Base-by-base conservation (phyloP, 2,329 filamentous ascomycete genomes). In the Lachnellula occidentalis region DNA sequence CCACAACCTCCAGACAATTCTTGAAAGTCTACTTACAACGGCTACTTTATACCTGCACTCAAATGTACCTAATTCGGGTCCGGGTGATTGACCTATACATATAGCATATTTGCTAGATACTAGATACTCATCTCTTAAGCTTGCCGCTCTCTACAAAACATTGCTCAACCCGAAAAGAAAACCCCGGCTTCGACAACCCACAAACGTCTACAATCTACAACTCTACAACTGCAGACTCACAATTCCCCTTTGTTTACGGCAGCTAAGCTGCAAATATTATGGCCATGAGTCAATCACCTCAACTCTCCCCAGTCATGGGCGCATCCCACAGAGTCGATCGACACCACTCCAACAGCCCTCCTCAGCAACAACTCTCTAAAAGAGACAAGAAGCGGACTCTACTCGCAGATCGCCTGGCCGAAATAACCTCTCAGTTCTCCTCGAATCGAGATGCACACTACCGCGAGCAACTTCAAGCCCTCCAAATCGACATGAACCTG, bases 401-500 rank as follows among this genome's bases (percentile, higher is more conserved):
- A 66, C 83, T 96, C 58, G 83, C 85, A 62, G 91, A 96, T 58
- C 86, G 88, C 60, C 81, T 96, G 6, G 80, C 83, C 41, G 81
- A 85, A 53, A 84, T 96, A 72, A 85, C 86, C 52, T 83, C 87
- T 51, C 85, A 85, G 61, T 92, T 96, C 72, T 82, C 84, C 60
- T 82, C 86, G 59, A 91, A 95, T 67, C 82, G 89, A 61, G 90
- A 96, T 70, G 77, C 81, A 59, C 85, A 90, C 65, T 97, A 95
- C 71, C 85, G 92, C 58, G 88, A 94, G 61, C 90, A 96, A 72
- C 80, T 96, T 2, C 87, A 94, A 66, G 90, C 90, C 62, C 83
- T 96, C n/a, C 92, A 96, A 73, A 85, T 90, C 61, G 92, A 96
- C 71, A 91, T 92, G 73, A 89, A 82, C 55, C 79, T 95, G 45